Evolutionary conservation across 2,329 filamentous ascomycete species (phyloP), one percentile per base, ranked within the genome.

Genomic region (Curvularia verruculosa): DNA sequence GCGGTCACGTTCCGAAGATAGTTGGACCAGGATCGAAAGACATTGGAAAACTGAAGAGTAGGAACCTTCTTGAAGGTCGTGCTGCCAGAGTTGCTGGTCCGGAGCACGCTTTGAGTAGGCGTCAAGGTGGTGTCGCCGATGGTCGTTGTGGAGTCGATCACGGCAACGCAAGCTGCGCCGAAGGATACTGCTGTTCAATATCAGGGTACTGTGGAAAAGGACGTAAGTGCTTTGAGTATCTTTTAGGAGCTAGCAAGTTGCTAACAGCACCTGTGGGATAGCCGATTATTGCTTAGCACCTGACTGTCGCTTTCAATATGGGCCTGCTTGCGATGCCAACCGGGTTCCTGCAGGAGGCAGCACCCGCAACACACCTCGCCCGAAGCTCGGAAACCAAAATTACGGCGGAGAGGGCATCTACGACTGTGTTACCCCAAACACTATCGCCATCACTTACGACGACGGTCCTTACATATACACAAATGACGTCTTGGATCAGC

Each of bases 381-480:
- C 84, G 1, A 77, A 83, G 28, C 65, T 85, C 2, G 87, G 87
- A 5, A 73, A 57, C 8, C 77, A 87, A 1, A 75, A 78, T 0
- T 87, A 88, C 54, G 86, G 86, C n/a, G 79, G 82, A 41, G 79
- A 74, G 3, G 82, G 83, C 15, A 84, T 89, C 54, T 85, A 84
- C 61, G 75, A 79, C 50, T 87, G 84, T 64, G 70, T 70, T 15
- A 61, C 61, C 13, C 77, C 82, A 1, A 85, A 86, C 54, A 84
- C 84, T 5, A 82, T 90, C 61, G 87, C 87, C 13, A 76, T 90
- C 49, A 89, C 87, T 0, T 89, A 84, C 59, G 87, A 89, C 65
- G 87, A 89, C 67, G 87, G 87, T 0, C 87, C 87, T 19, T 75
- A 84, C 61, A 76, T 81, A 34, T 89, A 87, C 71, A 90, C 87